Conservation (phyloP, 345 rosid species). For the Citrus australasica region DNA sequence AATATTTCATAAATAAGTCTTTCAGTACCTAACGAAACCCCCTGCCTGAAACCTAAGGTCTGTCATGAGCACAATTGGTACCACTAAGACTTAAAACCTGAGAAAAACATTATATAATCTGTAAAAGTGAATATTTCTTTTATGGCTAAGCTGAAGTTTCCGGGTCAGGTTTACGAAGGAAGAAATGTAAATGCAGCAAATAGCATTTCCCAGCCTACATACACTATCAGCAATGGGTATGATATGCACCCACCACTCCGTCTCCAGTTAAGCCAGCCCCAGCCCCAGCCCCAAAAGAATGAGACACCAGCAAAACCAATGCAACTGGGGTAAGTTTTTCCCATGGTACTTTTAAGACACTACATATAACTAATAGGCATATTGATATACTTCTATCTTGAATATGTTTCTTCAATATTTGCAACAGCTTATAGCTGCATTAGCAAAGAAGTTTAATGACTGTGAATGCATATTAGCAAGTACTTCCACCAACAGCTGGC, state of each 20-base stretch:
- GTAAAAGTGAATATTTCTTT: background rate
- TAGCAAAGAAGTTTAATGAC: constrained; percentile 7
- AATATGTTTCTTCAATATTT: constrained; percentile 8
- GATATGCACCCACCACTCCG: constrained; percentile 30
- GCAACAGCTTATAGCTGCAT: constrained; percentile 35
- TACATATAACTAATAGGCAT: background rate
- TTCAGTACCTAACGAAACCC: background rate
- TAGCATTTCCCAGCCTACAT: constrained; percentile 17
- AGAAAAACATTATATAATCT: background rate
- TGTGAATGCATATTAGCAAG: constrained; percentile 7
- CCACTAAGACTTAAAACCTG: background rate
- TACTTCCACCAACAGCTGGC: constrained; percentile 1
- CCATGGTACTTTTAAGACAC: background rate
- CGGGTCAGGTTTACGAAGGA: constrained; percentile 30
- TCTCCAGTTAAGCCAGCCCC: constrained; percentile 54
- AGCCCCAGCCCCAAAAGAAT: constrained; percentile 36
- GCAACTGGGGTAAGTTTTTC: constrained; percentile 34
- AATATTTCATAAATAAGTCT: background rate
- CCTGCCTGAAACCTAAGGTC: background rate
- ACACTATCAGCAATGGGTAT: constrained; percentile 26
- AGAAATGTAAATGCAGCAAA: constrained; percentile 21
- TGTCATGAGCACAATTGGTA: background rate
- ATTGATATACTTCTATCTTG: constrained; percentile 8
- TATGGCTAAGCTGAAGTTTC: background rate
- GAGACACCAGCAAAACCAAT: constrained; percentile 29